Conservation (phyloP, 2,329 filamentous ascomycete genomes). For the Immersiporthe knoxdaviesiana region DNA sequence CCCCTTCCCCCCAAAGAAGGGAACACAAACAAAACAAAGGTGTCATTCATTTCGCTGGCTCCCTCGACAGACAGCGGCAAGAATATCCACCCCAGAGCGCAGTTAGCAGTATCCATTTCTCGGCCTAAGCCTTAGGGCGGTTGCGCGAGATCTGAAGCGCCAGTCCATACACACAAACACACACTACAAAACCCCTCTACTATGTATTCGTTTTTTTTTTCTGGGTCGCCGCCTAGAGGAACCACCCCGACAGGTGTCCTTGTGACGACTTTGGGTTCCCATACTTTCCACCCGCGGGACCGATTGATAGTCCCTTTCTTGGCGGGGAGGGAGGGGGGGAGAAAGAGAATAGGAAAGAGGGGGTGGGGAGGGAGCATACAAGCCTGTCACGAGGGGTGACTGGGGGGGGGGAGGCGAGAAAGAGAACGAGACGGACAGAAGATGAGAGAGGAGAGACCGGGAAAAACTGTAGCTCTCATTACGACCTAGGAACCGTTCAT, state of each 20-base stretch:
- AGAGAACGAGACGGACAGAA: too few species aligned
- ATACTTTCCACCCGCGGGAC: neutral
- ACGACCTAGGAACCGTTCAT: neutral
- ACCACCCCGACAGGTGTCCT: neutral
- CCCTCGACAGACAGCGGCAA: too few species aligned
- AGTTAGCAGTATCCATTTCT: neutral
- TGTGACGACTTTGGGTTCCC: constrained; percentile 5
- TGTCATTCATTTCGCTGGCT: neutral
- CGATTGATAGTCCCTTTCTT: constrained; percentile 7
- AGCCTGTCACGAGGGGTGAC: too few species aligned
- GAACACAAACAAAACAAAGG: neutral
- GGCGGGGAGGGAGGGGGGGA: too few species aligned
- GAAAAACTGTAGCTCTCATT: neutral
- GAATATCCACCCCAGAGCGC: too few species aligned
- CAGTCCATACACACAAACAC: neutral
- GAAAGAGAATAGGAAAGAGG: too few species aligned
- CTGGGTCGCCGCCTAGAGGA: neutral
- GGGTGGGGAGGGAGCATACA: too few species aligned
- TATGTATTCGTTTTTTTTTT: neutral
- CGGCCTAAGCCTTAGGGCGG: neutral
- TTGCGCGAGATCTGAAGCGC: neutral
- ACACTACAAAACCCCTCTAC: neutral
- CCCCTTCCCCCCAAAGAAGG: neutral
- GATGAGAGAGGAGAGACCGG: too few species aligned
- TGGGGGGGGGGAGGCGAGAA: neutral